Conservation (phyloP, 345 rosid genomes). For the Melaleuca alternifolia region DNA sequence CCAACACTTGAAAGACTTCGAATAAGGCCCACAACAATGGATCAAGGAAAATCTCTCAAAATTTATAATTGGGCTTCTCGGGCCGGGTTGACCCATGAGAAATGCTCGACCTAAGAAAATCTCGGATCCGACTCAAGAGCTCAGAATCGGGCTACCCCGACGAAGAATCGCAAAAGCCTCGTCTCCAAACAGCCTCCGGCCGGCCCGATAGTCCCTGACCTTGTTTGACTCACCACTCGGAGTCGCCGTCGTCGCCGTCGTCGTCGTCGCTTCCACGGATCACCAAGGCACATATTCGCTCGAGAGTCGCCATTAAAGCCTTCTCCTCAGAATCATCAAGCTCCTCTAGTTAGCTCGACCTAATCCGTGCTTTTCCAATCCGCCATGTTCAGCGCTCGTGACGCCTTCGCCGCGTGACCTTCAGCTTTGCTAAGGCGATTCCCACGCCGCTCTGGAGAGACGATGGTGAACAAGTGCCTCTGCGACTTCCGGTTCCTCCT, state of each 20-base stretch:
- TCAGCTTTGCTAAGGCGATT: background rate
- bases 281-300: background rate
- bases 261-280: background rate
- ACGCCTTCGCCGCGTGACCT: background rate
- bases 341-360: background rate
- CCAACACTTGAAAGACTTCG: too few species aligned
- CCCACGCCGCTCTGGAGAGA: background rate
- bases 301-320: background rate
- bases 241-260: background rate
- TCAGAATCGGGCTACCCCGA: background rate
- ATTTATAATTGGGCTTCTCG: background rate
- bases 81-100: background rate
- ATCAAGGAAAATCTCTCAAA: background rate
- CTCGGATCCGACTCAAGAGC: background rate
- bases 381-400: background rate
- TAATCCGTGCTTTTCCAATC: background rate
- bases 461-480: slow-evolving; percentile 1
- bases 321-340: background rate
- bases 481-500: slow-evolving; percentile 82
- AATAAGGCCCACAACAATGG: background rate
- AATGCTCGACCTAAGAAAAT: background rate
- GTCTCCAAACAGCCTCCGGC: background rate
- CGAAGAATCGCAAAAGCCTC: background rate
- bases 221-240: background rate
- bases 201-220: background rate